Conservation (phyloP, 441 rosid species). For the Croton laevigatus region DNA sequence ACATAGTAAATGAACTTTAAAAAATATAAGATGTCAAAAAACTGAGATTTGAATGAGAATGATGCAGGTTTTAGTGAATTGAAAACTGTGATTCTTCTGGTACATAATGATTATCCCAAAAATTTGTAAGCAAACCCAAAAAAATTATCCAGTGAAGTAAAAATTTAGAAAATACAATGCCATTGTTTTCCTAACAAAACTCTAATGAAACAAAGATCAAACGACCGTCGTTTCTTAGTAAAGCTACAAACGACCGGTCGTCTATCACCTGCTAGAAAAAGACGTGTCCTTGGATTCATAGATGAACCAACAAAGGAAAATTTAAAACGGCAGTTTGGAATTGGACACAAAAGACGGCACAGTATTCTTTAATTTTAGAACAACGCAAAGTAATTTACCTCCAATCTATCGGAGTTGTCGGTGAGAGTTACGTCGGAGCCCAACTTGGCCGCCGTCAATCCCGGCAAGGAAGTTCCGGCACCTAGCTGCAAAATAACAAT, state of each 20-base stretch:
- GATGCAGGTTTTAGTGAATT: background rate
- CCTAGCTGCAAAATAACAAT: constrained; percentile 50
- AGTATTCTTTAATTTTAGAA: background rate
- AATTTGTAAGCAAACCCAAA: too few species aligned
- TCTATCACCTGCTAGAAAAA: too few species aligned
- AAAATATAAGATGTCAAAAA: background rate
- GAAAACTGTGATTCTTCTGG: background rate
- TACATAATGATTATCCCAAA: too few species aligned
- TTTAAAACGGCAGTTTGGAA: background rate
- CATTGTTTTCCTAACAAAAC: background rate
- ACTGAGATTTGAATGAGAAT: background rate
- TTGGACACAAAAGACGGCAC: background rate
- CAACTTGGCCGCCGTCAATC: constrained; percentile 75
- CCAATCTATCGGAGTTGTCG: constrained; percentile 51
- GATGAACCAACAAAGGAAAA: background rate
- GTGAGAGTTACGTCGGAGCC: constrained; percentile 70
- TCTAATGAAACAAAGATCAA: background rate
- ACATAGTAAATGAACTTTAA: background rate
- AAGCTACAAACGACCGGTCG: background rate
- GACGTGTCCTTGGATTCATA: too few species aligned
- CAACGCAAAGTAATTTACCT: constrained; percentile 35
- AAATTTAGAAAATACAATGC: background rate
- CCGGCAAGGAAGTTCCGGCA: constrained; percentile 85
- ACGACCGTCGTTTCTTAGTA: background rate
- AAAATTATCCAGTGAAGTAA: background rate